These are phyloP conservation scores for Venturia carpophila DNA, from an alignment of 2,329 filamentous ascomycete genomes.

Conservation along the genomic window DNA sequence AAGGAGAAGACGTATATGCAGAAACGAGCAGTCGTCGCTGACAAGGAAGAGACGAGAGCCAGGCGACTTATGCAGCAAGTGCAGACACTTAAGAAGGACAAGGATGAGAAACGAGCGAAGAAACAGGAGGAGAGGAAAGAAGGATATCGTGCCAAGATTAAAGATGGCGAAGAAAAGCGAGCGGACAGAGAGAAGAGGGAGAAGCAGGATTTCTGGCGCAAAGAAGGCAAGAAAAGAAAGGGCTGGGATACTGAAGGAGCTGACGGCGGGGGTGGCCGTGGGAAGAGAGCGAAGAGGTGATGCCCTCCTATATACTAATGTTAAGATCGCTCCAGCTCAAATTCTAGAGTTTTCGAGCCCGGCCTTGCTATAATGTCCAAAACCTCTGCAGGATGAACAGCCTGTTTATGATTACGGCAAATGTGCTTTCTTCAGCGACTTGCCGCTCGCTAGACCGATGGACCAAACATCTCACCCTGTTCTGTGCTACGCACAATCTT, in stretches of 20 bases:
- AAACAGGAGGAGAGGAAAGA: conserved; percentile 85
- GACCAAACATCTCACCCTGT: neutral
- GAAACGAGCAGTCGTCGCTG: conserved; percentile 83
- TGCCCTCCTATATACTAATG: neutral
- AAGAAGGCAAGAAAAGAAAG: conserved; percentile 75
- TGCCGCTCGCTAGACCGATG: neutral
- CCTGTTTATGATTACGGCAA: neutral
- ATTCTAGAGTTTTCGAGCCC: neutral
- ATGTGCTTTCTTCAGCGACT: neutral
- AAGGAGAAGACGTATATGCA: conserved; percentile 81
- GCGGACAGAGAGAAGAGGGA: conserved; percentile 81
- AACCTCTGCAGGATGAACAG: neutral
- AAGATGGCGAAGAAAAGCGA: conserved; percentile 76
- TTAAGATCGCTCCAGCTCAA: neutral
- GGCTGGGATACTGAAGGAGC: conserved; percentile 41
- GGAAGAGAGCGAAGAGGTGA: conserved; percentile 27
- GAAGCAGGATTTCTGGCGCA: conserved; percentile 84
- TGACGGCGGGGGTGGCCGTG: conserved; percentile 41
- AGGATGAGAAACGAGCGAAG: conserved; percentile 68
- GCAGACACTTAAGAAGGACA: conserved; percentile 82
- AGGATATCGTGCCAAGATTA: conserved; percentile 75
- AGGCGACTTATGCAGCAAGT: conserved; percentile 88
- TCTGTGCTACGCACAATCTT: neutral
- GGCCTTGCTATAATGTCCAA: neutral
- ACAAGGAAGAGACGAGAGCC: conserved; percentile 77